These are phyloP conservation scores for Melocanna baccifera DNA, from an alignment of 176 grass and related monocot genomes.

Conservation along the genomic window DNA sequence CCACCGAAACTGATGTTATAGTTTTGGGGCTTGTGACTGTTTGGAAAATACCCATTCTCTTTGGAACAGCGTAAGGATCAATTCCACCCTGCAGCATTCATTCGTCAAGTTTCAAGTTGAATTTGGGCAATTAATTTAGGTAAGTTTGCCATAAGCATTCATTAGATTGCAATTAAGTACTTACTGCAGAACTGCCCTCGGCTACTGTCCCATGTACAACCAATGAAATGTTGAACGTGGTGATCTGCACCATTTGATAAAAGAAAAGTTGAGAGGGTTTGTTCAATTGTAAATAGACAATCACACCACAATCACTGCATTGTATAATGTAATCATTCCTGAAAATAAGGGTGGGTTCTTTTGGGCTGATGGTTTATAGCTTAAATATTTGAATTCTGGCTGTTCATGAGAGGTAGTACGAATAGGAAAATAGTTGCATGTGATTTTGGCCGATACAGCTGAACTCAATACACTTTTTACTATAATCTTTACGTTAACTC, in stretches of 20 bases:
- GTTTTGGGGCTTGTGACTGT: slow-evolving; percentile 69
- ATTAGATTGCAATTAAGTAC: slow-evolving; percentile 21
- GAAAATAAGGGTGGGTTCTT: too few species aligned
- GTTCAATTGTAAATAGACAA: background rate
- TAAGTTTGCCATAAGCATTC: slow-evolving; percentile 13
- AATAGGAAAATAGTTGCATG: too few species aligned
- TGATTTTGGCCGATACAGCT: too few species aligned
- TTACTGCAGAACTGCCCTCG: slow-evolving; percentile 59
- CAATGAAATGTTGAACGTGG: slow-evolving; percentile 79
- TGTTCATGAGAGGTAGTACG: too few species aligned
- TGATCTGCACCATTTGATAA: slow-evolving; percentile 47
- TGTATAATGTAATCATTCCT: background rate
- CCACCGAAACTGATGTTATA: slow-evolving; percentile 67
- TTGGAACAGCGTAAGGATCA: slow-evolving; percentile 69
- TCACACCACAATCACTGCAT: background rate
- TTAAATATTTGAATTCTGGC: too few species aligned
- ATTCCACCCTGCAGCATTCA: slow-evolving; percentile 42
- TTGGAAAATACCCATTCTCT: slow-evolving; percentile 78
- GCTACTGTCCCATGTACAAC: slow-evolving; percentile 79
- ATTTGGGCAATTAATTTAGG: slow-evolving; percentile 5
- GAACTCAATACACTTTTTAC: too few species aligned
- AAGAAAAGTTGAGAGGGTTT: background rate
- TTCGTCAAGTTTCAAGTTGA: slow-evolving; percentile 19
- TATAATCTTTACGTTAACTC: too few species aligned
- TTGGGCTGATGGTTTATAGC: too few species aligned